Conservation (phyloP, 176 grass and related monocot genomes). For the Carex kokanica region DNA sequence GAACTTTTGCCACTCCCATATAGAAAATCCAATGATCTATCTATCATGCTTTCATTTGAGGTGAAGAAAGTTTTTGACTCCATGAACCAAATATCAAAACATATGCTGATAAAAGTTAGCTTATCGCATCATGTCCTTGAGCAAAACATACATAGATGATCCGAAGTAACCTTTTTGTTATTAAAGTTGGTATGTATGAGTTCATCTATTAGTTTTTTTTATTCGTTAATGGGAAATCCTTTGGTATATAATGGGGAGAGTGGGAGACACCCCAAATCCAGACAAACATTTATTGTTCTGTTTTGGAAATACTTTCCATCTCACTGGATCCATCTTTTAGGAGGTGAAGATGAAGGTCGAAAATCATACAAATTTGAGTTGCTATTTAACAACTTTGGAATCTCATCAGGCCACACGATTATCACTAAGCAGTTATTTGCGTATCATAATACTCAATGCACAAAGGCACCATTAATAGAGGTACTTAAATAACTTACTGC, state of each 20-base stretch:
- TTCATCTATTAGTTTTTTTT: not conserved
- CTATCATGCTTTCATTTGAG: too few relatives aligned
- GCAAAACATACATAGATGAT: not conserved
- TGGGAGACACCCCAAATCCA: not conserved
- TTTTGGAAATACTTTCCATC: not conserved
- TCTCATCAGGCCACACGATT: not conserved
- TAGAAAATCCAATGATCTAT: too few relatives aligned
- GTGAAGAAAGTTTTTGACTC: too few relatives aligned
- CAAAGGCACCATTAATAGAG: not conserved
- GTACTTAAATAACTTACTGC: conserved; percentile 42
- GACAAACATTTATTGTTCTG: not conserved
- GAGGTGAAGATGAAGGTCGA: not conserved
- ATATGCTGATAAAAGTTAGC: too few relatives aligned
- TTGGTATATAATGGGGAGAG: not conserved
- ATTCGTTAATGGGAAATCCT: not conserved
- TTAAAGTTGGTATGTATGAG: not conserved
- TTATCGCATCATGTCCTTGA: not conserved
- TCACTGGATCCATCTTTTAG: not conserved
- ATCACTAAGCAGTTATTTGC: not conserved
- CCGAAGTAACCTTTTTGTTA: not conserved
- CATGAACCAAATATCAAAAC: too few relatives aligned
- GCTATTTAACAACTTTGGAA: not conserved
- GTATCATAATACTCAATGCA: not conserved
- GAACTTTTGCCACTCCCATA: too few relatives aligned
- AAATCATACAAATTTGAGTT: not conserved